Percentiles rank a stretch among this genome's conserved stretches.
These are phyloP conservation scores for Suillus cothurnatus DNA, from an alignment of 768 basidiomycete genomes.

Conservation along the genomic window DNA sequence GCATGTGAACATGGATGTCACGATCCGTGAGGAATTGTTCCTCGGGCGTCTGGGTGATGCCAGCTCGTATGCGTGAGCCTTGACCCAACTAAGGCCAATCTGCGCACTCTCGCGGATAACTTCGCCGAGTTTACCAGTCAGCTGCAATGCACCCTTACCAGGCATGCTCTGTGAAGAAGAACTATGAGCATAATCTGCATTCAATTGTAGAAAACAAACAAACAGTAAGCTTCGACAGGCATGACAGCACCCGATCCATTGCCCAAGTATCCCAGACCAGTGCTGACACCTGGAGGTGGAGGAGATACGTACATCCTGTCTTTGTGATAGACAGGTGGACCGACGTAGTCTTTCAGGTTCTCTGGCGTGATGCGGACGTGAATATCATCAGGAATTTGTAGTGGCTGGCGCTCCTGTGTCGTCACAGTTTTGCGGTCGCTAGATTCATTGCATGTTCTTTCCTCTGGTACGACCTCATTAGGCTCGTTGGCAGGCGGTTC, in stretches of 20 bases:
- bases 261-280: conserved; percentile 93
- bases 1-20: conserved; percentile 97
- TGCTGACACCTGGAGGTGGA: conserved; percentile 92
- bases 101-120: conserved; percentile 97
- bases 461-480: conserved; percentile 17
- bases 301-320: conserved; percentile 83
- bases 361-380: conserved; percentile 82
- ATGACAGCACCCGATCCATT: conserved; percentile 97
- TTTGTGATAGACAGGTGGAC: conserved; percentile 93
- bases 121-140: conserved; percentile 97
- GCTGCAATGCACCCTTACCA: conserved; percentile 87
- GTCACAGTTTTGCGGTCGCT: conserved; percentile 60
- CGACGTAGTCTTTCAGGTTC: conserved; percentile 95
- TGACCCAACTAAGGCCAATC: conserved; percentile 93
- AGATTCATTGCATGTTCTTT: conserved; percentile 22
- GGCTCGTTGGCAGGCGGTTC: conserved; percentile 47
- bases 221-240: conserved; percentile 92
- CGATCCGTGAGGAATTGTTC: conserved; percentile 83
- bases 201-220: conserved; percentile 26
- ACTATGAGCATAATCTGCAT: background rate
- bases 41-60: conserved; percentile 71
- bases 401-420: conserved; percentile 76
- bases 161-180: conserved; percentile 78
- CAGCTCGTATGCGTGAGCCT: conserved; percentile 83
- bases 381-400: conserved; percentile 77